phyloP scores from a whole-genome alignment of 768 basidiomycete species.

The Tephrocybe sp. region DNA sequence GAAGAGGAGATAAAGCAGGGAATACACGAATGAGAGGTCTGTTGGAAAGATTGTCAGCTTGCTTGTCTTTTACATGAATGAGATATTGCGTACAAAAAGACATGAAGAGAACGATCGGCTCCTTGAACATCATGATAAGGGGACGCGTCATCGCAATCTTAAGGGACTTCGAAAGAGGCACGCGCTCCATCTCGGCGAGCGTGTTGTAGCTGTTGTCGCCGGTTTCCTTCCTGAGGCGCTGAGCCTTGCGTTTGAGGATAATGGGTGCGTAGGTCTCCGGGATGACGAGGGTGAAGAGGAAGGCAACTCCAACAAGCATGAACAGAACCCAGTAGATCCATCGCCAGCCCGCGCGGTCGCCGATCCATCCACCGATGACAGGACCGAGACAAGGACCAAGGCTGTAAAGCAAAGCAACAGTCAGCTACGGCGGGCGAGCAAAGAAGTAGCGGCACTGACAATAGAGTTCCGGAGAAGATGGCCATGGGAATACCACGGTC shows the following conservation, averaged over 20 bases:
- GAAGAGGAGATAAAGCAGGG: conserved; percentile 42
- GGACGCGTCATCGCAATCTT: conserved; percentile 9
- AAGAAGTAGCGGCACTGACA: conserved; percentile 24
- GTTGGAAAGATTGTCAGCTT: not conserved
- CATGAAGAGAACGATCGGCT: conserved; percentile 16
- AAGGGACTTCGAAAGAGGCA: conserved; percentile 3
- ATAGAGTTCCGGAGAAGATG: conserved; percentile 47
- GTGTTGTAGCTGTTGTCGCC: conserved; percentile 20
- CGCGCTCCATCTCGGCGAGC: conserved; percentile 7
- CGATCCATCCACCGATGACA: conserved; percentile 49
- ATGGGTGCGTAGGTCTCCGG: conserved; percentile 55
- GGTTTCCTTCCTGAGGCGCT: conserved; percentile 36
- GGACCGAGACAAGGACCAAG: conserved; percentile 50
- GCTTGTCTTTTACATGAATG: not conserved
- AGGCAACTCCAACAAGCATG: conserved; percentile 38
- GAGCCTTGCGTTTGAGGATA: conserved; percentile 44
- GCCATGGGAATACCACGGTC: conserved; percentile 48
- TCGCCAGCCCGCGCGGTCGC: conserved; percentile 41
- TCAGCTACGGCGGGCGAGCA: not conserved
- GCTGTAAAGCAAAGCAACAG: too few relatives aligned
- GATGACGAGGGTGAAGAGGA: conserved; percentile 38
- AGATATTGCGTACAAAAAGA: conserved; percentile 10
- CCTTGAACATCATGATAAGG: conserved; percentile 13
- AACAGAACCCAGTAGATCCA: conserved; percentile 54
- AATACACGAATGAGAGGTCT: conserved; percentile 47